These are phyloP conservation scores for Phytophthora fragariae DNA, from an alignment of 352 stramenopile genomes.

Conservation along the genomic window DNA sequence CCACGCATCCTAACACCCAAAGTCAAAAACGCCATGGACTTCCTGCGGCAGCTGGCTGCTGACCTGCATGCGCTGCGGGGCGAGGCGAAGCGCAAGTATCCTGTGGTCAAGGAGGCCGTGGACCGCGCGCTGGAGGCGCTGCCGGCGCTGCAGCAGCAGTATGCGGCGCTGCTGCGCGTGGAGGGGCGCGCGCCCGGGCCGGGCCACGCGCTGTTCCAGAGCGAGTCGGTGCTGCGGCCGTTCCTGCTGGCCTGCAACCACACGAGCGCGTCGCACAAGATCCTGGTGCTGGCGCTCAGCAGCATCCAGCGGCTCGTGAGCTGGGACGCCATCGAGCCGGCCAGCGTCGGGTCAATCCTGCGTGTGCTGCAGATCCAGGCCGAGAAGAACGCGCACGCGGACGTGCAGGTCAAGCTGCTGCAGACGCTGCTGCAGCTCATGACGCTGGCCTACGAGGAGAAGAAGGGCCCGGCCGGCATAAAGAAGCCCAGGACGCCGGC, in stretches of 20 bases:
- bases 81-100: conserved; percentile 92
- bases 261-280: conserved; percentile 94
- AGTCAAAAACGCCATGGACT: conserved; percentile 75
- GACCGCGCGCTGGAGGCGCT: conserved; percentile 96
- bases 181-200: conserved; percentile 82
- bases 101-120: conserved; percentile 96
- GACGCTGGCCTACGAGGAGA: conserved; percentile 82
- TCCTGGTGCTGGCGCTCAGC: conserved; percentile 94
- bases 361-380: conserved; percentile 97
- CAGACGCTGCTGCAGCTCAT: conserved; percentile 90
- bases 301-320: conserved; percentile 96
- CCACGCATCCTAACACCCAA: too few species aligned
- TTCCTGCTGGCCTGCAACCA: conserved; percentile 98
- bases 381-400: conserved; percentile 82
- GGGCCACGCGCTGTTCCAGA: conserved; percentile 93
- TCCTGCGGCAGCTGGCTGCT: conserved; percentile 89
- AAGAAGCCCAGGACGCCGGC: background rate
- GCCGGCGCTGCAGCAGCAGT: conserved; percentile 94
- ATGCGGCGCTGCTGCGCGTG: conserved; percentile 86
- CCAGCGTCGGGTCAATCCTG: conserved; percentile 95
- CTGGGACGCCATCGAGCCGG: conserved; percentile 95
- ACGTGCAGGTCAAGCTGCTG: conserved; percentile 91
- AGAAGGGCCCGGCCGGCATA: conserved; percentile 19
- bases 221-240: conserved; percentile 95
- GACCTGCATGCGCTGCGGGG: conserved; percentile 87